These are phyloP conservation scores for Flaveria sonorensis DNA, from an alignment of 129 eudicot genomes.

Conservation along the genomic window DNA sequence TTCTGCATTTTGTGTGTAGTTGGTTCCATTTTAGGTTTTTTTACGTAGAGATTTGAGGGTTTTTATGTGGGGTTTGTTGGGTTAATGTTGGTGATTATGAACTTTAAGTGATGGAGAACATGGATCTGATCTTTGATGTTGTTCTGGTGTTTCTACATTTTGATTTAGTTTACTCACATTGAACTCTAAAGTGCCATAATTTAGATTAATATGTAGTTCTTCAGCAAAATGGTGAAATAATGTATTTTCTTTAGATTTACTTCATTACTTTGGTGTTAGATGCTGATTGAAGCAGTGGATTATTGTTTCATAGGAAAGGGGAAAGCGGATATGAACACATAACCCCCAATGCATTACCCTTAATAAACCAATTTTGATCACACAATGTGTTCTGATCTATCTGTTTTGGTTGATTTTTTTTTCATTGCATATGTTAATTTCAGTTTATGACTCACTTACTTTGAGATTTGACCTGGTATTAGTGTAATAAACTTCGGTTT, in stretches of 20 bases:
- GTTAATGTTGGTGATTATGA: constrained; percentile 20
- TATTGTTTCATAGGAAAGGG: neutral
- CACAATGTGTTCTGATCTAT: constrained; percentile 33
- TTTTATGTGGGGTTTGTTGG: neutral
- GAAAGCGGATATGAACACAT: no score
- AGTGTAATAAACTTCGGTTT: neutral
- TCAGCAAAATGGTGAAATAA: constrained; percentile 6
- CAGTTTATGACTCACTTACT: neutral
- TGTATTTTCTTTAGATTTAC: constrained; percentile 15
- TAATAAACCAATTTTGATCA: constrained; percentile 22
- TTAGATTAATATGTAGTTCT: constrained; percentile 14
- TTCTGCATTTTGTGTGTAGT: neutral
- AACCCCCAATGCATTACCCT: neutral
- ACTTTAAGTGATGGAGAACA: constrained; percentile 11
- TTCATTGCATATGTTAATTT: neutral
- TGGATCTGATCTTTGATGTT: constrained; percentile 38
- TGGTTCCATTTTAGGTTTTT: constrained; percentile 13
- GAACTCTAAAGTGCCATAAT: constrained; percentile 24
- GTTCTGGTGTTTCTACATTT: constrained; percentile 22
- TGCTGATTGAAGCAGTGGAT: constrained; percentile 19
- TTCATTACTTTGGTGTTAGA: neutral
- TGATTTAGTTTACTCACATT: constrained; percentile 29
- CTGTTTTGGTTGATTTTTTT: neutral
- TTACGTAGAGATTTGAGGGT: constrained; percentile 22
- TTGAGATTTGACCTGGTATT: constrained; percentile 1